Percentiles rank a stretch among this genome's conserved stretches.
These are phyloP conservation scores for Ophiognomonia clavigignenti-juglandacearum DNA, from an alignment of 2,329 filamentous ascomycete species.

Conservation along the genomic window DNA sequence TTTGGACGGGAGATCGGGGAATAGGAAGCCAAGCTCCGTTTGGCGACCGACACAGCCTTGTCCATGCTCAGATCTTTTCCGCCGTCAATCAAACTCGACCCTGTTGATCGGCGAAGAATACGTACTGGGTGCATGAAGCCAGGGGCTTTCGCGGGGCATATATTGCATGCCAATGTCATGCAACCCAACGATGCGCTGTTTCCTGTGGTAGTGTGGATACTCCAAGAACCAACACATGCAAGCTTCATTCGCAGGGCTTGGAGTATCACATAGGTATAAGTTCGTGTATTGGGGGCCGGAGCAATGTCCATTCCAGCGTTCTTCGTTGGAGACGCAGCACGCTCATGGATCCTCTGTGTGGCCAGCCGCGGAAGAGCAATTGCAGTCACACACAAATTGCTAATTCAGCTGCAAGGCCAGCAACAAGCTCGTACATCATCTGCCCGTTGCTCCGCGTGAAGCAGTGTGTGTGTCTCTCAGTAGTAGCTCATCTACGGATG, in stretches of 20 bases:
- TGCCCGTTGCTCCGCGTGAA: too few relatives aligned
- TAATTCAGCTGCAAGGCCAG: too few relatives aligned
- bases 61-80: neutral
- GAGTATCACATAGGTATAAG: too few relatives aligned
- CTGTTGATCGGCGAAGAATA: conserved; percentile 6
- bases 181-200: neutral
- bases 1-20: conserved; percentile 60
- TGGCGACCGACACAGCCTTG: neutral
- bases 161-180: conserved; percentile 3
- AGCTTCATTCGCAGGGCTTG: neutral
- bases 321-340: too few relatives aligned
- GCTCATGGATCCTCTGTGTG: too few relatives aligned
- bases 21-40: conserved; percentile 24
- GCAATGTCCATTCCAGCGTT: too few relatives aligned
- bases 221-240: neutral
- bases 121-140: conserved; percentile 2
- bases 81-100: conserved; percentile 11
- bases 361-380: too few relatives aligned
- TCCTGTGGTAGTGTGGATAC: neutral
- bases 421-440: too few relatives aligned
- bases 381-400: too few relatives aligned
- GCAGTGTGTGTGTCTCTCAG: too few relatives aligned
- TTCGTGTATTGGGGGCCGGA: too few relatives aligned
- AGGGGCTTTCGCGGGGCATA: conserved; percentile 3
- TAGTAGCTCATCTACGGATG: too few relatives aligned